Evolutionary conservation across 768 basidiomycete species (phyloP).

Genomic region (Termitomyces sp.): DNA sequence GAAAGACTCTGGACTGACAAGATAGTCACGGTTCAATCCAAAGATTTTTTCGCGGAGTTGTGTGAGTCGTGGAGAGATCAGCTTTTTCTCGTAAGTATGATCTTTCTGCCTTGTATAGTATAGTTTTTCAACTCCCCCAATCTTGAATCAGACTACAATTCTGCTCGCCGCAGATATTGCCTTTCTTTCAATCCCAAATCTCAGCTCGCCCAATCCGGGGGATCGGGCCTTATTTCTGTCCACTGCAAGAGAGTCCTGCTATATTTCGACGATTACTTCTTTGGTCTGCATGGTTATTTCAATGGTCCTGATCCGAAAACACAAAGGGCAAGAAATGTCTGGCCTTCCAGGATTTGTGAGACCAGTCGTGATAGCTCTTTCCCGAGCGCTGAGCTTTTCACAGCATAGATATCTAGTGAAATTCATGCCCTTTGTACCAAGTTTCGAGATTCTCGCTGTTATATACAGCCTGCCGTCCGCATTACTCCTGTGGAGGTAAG

Average conservation of each 20-base stretch:
- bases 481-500: constrained; percentile 2
- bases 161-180: not conserved
- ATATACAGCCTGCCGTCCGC: constrained; percentile 1
- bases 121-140: not conserved
- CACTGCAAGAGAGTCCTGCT: not conserved
- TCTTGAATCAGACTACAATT: not conserved
- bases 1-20: not conserved
- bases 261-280: not conserved
- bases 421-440: not conserved
- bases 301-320: not conserved
- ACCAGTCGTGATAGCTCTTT: not conserved
- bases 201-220: not conserved
- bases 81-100: not conserved
- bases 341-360: not conserved
- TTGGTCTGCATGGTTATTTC: not conserved
- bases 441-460: not conserved
- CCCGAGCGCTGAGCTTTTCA: not conserved
- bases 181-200: not conserved
- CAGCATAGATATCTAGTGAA: not conserved
- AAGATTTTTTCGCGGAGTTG: not conserved
- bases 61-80: not conserved
- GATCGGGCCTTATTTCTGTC: not conserved
- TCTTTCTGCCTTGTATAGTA: not conserved
- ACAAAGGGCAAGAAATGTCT: not conserved
- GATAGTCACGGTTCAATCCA: not conserved